A percentile compares a stretch with the other conserved stretches of the same genome.
Evolutionary conservation across 2,329 filamentous ascomycete genomes (phyloP).

Genomic region (Neurospora sp.): DNA sequence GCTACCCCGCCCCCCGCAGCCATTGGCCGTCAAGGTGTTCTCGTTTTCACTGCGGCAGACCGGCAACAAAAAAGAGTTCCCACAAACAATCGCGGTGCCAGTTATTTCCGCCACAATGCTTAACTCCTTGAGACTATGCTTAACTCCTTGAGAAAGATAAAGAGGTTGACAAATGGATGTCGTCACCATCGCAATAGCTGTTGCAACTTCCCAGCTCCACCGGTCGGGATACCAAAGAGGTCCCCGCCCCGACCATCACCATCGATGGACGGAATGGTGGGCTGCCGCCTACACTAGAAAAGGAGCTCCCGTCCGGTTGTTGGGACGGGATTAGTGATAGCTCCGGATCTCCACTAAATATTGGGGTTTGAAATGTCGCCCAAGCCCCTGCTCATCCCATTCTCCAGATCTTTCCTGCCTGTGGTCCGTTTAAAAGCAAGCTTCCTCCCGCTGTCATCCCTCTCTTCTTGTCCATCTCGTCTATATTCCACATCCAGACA

Average conservation of each 20-base stretch:
- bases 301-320: background rate
- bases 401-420: background rate
- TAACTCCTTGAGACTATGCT: background rate
- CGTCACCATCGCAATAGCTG: slow-evolving; percentile 12
- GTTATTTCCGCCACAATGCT: background rate
- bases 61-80: background rate
- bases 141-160: background rate
- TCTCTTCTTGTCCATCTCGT: background rate
- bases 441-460: background rate
- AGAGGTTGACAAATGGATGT: slow-evolving; percentile 7
- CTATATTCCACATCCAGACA: background rate
- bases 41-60: slow-evolving; percentile 1
- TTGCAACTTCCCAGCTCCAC: slow-evolving; percentile 6
- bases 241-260: background rate
- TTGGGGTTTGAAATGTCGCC: background rate
- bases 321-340: background rate
- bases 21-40: background rate
- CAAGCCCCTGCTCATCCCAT: background rate
- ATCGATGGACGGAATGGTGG: background rate
- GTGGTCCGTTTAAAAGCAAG: background rate
- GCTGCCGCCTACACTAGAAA: background rate
- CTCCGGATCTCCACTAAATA: background rate
- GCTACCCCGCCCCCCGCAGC: background rate
- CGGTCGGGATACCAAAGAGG: background rate
- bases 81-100: background rate